Percentiles rank a stretch among this genome's conserved stretches.
phyloP scores from a whole-genome alignment of 495 filamentous ascomycete species.

The Oidiodendron maius region DNA sequence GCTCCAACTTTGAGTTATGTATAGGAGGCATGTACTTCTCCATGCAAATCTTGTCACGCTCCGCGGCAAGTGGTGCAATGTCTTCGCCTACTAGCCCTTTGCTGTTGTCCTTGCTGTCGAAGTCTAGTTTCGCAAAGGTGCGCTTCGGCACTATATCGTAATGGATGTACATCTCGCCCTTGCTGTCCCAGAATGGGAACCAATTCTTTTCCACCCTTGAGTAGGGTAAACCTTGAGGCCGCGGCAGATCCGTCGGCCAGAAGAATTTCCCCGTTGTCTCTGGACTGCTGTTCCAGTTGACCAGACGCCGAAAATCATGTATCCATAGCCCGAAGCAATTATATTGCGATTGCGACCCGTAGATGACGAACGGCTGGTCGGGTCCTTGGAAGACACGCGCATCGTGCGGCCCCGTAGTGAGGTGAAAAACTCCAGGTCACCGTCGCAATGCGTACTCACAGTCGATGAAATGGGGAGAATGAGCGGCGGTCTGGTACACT shows the following conservation, averaged over 20 bases:
- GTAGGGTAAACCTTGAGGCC: slow-evolving; percentile 34
- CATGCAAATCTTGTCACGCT: slow-evolving; percentile 33
- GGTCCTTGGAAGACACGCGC: too few species aligned
- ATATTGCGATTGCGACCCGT: slow-evolving; percentile 40
- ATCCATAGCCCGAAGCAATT: slow-evolving; percentile 49
- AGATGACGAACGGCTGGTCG: slow-evolving; percentile 39
- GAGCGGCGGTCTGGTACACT: too few species aligned
- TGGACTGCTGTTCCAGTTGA: slow-evolving; percentile 34
- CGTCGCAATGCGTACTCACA: too few species aligned
- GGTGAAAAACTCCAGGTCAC: too few species aligned
- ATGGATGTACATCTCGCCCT: slow-evolving; percentile 38
- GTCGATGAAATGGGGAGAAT: too few species aligned
- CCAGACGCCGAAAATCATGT: slow-evolving; percentile 39
- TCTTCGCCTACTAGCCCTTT: too few species aligned
- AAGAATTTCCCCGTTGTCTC: slow-evolving; percentile 25
- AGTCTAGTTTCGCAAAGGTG: slow-evolving; percentile 33
- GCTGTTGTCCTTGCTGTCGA: slow-evolving; percentile 34
- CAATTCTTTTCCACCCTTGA: slow-evolving; percentile 46
- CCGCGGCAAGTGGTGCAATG: slow-evolving; percentile 25
- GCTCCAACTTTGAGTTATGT: slow-evolving; percentile 27
- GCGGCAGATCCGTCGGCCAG: slow-evolving; percentile 36
- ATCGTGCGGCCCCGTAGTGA: too few species aligned
- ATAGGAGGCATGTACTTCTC: slow-evolving; percentile 30
- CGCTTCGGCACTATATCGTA: slow-evolving; percentile 41
- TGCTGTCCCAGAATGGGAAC: slow-evolving; percentile 48